Base-by-base conservation (phyloP, 306 rosid species). In the Acacia melanoxylon region DNA sequence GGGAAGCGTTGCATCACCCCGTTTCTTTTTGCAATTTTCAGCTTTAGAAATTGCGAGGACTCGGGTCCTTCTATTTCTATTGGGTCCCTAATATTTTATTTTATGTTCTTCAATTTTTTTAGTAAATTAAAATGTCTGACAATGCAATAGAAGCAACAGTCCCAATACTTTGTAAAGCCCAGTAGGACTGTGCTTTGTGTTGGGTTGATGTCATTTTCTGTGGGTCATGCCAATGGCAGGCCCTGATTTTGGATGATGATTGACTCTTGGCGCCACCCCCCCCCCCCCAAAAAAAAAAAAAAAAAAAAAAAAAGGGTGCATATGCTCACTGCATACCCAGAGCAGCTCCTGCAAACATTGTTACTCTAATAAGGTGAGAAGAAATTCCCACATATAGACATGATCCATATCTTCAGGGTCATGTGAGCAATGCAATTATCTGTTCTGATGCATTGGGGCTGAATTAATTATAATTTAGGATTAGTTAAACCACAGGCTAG, bases 211-310 rank as follows among this genome's bases (percentile, higher is more conserved):
- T 33, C 45, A 33, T 29, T 31, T 66, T 31, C 33, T 31, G 71
- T 31, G 37, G 10, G 15, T 25, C 48, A 68, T 35, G 72, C 19
- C 11, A 37, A 42, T 29, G 75, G 49, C 29, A 41, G 56, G 48
- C 63, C 71, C 76, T 75, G 74, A 46, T 67, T 76, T 73, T 78
- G 68, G 52, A 70, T 79, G 68, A 35, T 67, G 67, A 41, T 72
- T 56, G 63, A 48, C 71, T 72, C 69, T 19, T 72, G 25, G 16
- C 49, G 3, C 44, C 44, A 0, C 12, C 46, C 46, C 46, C 13
- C 46, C 46, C 12, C 11, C 1, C 45, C 45, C 45, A 8, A 1
- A 42, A 42, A 8, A 42, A 42, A 42, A 42, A 42, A 9, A 42
- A 42, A 42, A 42, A 42, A 1, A 1, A 8, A 8, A 42, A 0